These are phyloP conservation scores for Kluyveromyces sp. DNA, from an alignment of 1,139 yeast species.

Conservation along the genomic window DNA sequence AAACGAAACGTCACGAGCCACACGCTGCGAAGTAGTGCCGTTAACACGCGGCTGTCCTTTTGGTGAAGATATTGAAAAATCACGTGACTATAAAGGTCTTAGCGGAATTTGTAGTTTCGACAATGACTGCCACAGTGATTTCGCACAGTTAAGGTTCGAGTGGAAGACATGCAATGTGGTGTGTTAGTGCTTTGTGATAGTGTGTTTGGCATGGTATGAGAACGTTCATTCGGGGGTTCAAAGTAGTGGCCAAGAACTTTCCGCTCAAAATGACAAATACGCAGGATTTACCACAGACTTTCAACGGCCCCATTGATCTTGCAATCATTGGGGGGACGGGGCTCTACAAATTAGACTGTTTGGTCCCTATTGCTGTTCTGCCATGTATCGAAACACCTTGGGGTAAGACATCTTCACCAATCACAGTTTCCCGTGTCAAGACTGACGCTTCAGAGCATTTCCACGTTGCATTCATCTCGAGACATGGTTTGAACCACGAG, in stretches of 20 bases:
- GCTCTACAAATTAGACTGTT: conserved; percentile 75
- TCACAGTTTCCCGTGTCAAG: conserved; percentile 63
- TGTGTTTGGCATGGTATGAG: not conserved
- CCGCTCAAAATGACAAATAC: conserved; percentile 18
- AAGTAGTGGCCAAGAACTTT: conserved; percentile 1
- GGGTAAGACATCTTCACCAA: conserved; percentile 94
- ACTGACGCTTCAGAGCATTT: conserved; percentile 42
- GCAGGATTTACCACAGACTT: conserved; percentile 30
- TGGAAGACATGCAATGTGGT: too few species aligned
- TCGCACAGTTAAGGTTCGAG: too few species aligned
- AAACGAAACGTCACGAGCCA: too few species aligned
- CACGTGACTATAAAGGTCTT: too few species aligned
- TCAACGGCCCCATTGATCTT: conserved; percentile 56
- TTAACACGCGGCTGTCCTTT: too few species aligned
- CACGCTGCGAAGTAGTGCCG: too few species aligned
- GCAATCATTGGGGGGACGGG: conserved; percentile 98
- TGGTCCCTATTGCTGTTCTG: conserved; percentile 78
- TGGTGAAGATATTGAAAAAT: too few species aligned
- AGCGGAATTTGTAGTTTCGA: too few species aligned
- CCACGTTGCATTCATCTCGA: conserved; percentile 87
- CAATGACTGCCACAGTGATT: too few species aligned
- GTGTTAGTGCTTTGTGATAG: not conserved
- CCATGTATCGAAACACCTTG: conserved; percentile 84
- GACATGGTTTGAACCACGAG: conserved; percentile 91
- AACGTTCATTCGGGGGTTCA: not conserved